Base-by-base conservation (phyloP, 2,329 filamentous ascomycete species). In the Arthrobotrys pseudoclavata region DNA sequence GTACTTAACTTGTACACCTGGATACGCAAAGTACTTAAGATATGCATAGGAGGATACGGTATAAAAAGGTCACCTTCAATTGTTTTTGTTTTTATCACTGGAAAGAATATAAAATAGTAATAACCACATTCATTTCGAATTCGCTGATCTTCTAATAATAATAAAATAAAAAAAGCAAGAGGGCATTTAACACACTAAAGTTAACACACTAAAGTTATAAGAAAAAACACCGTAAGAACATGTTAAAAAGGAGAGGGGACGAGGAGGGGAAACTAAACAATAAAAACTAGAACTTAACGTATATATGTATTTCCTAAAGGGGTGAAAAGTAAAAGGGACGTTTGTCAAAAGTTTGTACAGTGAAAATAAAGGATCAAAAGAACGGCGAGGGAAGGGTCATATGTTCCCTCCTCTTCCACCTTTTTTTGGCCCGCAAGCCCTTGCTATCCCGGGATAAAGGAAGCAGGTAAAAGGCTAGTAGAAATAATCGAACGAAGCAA, bases 201-300 rank as follows among this genome's bases (percentile, higher is more conserved):
- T 5, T 26, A 37, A 48, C 34, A 31, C n/a, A n/a, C 3, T 7
- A 47, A 15, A 50, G 20, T 15, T 15, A 40, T 13, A 40, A 13
- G 13, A 13, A 50, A 50, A 24, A 57, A 60, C 55, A 68, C 55
- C 55, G 48, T 68, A 22, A 75, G 47, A 24, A 9, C 7, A 40
- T 9, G 4, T 15, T 40, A 40, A 15, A 47, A 47, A 31, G 24
- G 45, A 37, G 7, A 20, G n/a, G 52, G 12, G 52, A 20, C 42
- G 52, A 57, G 24, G 24, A 34, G 50, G 22, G 55, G 20, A 22
- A 47, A 71, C 31, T 50, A 76, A 67, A 62, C 53, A 75, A 66
- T 66, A 72, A 60, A 24, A 60, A 60, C 60, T 70, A 67, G 60
- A 70, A 67, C 72, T 76, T 69, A 76, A 66, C 29, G 31, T 63